These are phyloP conservation scores for Choiromyces venosus DNA, from an alignment of 495 filamentous ascomycete genomes.

Conservation along the genomic window DNA sequence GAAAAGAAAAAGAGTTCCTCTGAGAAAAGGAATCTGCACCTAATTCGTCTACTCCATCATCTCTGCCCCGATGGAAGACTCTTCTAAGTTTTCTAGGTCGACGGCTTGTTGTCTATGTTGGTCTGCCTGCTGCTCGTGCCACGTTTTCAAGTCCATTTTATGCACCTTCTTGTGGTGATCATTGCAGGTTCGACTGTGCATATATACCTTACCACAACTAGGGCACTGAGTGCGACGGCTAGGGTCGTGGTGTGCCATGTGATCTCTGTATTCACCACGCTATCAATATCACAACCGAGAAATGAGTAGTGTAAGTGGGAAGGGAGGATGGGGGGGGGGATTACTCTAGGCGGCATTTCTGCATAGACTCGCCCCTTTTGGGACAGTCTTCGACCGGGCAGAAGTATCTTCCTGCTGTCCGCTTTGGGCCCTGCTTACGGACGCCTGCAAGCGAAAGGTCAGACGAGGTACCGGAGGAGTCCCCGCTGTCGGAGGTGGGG, in stretches of 20 bases:
- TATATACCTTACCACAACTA: background rate
- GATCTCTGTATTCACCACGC: background rate
- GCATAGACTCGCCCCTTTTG: background rate
- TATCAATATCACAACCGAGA: background rate
- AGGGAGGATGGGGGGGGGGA: background rate
- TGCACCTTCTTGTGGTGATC: background rate
- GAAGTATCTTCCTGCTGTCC: background rate
- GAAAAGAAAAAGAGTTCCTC: background rate
- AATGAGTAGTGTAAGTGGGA: background rate
- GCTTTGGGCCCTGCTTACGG: background rate
- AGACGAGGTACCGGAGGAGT: background rate
- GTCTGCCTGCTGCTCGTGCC: background rate
- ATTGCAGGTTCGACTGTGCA: background rate
- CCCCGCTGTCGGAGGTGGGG: background rate
- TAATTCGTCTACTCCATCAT: background rate
- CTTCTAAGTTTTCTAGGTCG: background rate
- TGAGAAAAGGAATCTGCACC: background rate
- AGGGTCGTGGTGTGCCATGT: background rate
- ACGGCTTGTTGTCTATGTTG: background rate
- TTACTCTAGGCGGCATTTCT: background rate
- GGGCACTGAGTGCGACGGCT: background rate
- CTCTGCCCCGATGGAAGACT: background rate
- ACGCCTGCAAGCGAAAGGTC: background rate
- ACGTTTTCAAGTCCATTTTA: background rate
- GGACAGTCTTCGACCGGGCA: background rate